Evolutionary conservation across 176 grass and related monocot genomes (phyloP), one percentile per base, ranked within the genome.

Genomic region (Aegilops sharonensis): DNA sequence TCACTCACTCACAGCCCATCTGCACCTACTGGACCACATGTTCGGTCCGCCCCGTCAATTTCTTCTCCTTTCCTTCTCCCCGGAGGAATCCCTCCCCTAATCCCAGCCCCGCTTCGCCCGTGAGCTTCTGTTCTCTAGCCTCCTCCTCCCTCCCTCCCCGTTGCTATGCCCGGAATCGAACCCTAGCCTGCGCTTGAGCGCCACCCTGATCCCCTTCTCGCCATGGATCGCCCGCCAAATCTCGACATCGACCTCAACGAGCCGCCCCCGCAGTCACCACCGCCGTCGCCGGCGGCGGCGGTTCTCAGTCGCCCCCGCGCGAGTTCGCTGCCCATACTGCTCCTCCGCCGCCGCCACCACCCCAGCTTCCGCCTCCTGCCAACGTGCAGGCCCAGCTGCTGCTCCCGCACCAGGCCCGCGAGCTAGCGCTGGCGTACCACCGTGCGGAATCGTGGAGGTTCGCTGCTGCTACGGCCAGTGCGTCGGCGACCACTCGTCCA

Each of bases 161-260:
- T 66, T 37, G 70, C 63, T 48, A 85, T 91, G 85, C 30, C 77
- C 30, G 63, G 43, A 47, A 60, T 25, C 30, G 1, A 40, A 12
- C 8, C 77, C 71, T 72, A 39, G 37, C 62, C 5, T 64, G 63
- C 42, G 48, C 64, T n/a, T 21, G 10, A 80, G 67, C 56, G 15
- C 62, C 63, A 81, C 11, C 62, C 9, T 23, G 69, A 81, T 76
- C 81, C 81, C 35, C 20, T 36, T 34, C 73, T 66, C 67, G 2
- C 6, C 77, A 91, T 86, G 89, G 88, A 91, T 84, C 96, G 91
- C 20, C 93, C 82, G 37, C 64, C 80, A 80, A 86, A 81, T 68
- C 87, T 95, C 59, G 65, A 23, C 81, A 91, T 98, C 88, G 96
- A 98, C 88, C 96, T 99, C 87, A 99, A 99, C 90, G 92, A 90